Evolutionary conservation across 306 rosid genomes (phyloP).

Genomic region (Clitoria ternatea): DNA sequence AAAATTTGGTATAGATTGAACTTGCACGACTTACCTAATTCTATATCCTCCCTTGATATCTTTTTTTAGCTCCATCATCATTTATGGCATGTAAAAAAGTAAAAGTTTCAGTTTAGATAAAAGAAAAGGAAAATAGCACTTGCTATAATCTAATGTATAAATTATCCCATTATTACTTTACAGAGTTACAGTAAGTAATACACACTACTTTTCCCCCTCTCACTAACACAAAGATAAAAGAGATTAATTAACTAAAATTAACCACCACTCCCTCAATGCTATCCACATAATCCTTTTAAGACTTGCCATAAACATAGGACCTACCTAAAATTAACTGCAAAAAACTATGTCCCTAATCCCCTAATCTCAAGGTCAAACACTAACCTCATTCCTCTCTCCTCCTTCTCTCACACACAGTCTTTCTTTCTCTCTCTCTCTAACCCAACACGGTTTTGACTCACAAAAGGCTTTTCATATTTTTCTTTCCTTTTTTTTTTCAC

Average conservation of each 20-base stretch:
- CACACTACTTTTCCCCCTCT: background rate
- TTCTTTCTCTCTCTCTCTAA: conserved; percentile 31
- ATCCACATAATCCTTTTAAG: conserved; percentile 42
- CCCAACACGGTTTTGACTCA: conserved; percentile 51
- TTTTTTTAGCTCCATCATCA: background rate
- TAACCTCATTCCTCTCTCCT: conserved; percentile 32
- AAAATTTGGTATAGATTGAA: background rate
- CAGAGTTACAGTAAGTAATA: too few species aligned
- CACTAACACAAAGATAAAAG: background rate
- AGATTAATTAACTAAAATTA: conserved; percentile 32
- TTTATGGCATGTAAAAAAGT: background rate
- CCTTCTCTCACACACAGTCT: background rate
- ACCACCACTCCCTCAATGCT: conserved; percentile 15
- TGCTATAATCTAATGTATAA: too few species aligned
- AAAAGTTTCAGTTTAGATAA: background rate
- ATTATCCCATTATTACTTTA: background rate
- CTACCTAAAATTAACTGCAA: conserved; percentile 31
- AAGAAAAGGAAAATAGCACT: too few species aligned
- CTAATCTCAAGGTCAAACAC: conserved; percentile 57
- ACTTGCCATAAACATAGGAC: conserved; percentile 46
- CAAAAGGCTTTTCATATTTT: conserved; percentile 13
- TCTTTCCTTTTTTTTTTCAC: background rate
- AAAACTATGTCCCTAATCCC: conserved; percentile 2
- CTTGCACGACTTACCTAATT: background rate
- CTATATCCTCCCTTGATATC: background rate